Conservation (phyloP, 768 basidiomycete genomes). For the Termitomyces sp. region DNA sequence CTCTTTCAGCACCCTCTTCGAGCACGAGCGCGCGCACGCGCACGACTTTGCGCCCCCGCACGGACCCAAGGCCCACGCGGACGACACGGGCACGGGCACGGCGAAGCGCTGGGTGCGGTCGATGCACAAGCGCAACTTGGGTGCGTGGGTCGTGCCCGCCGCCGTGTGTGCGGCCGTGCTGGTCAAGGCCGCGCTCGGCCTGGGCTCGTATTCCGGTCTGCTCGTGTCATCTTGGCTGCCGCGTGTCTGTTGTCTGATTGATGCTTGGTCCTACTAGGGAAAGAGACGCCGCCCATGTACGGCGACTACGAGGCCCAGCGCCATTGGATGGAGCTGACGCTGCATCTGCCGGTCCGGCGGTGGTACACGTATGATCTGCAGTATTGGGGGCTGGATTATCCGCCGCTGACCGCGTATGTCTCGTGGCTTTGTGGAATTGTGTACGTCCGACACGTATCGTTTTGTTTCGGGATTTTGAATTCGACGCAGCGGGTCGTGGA, state of each 20-base stretch:
- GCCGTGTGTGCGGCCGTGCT: slow-evolving; percentile 47
- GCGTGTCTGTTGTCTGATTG: neutral
- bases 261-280: slow-evolving; percentile 35
- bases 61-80: slow-evolving; percentile 16
- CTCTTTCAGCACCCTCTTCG: slow-evolving; percentile 40
- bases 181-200: slow-evolving; percentile 63
- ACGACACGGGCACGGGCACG: slow-evolving; percentile 39
- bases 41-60: neutral
- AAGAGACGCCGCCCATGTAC: slow-evolving; percentile 71
- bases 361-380: slow-evolving; percentile 90
- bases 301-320: slow-evolving; percentile 93
- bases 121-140: slow-evolving; percentile 70
- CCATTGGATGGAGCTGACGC: slow-evolving; percentile 92
- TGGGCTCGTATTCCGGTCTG: slow-evolving; percentile 83
- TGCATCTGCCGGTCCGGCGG: slow-evolving; percentile 62
- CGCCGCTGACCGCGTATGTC: slow-evolving; percentile 85
- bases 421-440: slow-evolving; percentile 78
- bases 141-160: slow-evolving; percentile 51
- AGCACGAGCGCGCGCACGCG: slow-evolving; percentile 20
- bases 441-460: slow-evolving; percentile 35
- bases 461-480: neutral
- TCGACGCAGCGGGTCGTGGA: slow-evolving; percentile 25
- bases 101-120: slow-evolving; percentile 66
- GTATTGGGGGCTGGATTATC: slow-evolving; percentile 96
- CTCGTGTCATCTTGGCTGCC: neutral